phyloP scores from a whole-genome alignment of 1,139 yeast species.

The Nakaseomyces uthaithaninus region DNA sequence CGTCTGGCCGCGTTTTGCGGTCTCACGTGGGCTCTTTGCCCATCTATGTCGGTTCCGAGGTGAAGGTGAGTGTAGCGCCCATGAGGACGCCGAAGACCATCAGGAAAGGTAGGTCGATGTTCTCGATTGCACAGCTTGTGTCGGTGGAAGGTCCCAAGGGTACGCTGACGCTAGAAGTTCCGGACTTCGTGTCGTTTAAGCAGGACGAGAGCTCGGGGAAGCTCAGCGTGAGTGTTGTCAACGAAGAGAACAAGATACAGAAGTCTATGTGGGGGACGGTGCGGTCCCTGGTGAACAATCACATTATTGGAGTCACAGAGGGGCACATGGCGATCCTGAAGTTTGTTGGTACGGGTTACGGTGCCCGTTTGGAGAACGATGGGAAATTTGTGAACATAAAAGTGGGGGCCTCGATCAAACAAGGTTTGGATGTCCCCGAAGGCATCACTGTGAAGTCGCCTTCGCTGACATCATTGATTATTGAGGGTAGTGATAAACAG shows the following conservation, averaged over 20 bases:
- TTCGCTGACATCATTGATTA: slow-evolving; percentile 74
- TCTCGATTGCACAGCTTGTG: slow-evolving; percentile 52
- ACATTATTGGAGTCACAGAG: slow-evolving; percentile 79
- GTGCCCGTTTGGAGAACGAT: slow-evolving; percentile 60
- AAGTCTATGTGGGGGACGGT: slow-evolving; percentile 94
- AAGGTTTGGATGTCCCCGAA: slow-evolving; percentile 59
- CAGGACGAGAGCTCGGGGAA: slow-evolving; percentile 32
- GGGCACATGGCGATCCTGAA: slow-evolving; percentile 84
- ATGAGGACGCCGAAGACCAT: slow-evolving; percentile 42
- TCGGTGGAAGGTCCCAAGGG: slow-evolving; percentile 83
- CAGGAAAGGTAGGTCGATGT: slow-evolving; percentile 58
- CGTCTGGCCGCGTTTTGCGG: slow-evolving; percentile 25
- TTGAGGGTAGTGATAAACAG: slow-evolving; percentile 86
- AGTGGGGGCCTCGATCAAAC: slow-evolving; percentile 75
- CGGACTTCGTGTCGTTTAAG: slow-evolving; percentile 55
- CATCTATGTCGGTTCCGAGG: slow-evolving; percentile 48
- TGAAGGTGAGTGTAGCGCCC: slow-evolving; percentile 34
- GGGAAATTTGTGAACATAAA: slow-evolving; percentile 60
- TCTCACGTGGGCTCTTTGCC: slow-evolving; percentile 60
- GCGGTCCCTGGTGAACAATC: slow-evolving; percentile 68
- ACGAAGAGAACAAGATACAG: slow-evolving; percentile 58
- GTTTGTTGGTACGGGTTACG: slow-evolving; percentile 95
- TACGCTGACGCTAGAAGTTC: slow-evolving; percentile 51
- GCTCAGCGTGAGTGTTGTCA: slow-evolving; percentile 48
- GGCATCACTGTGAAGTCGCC: slow-evolving; percentile 73